Conservation (phyloP, 345 rosid species). For the Populus euphratica region DNA sequence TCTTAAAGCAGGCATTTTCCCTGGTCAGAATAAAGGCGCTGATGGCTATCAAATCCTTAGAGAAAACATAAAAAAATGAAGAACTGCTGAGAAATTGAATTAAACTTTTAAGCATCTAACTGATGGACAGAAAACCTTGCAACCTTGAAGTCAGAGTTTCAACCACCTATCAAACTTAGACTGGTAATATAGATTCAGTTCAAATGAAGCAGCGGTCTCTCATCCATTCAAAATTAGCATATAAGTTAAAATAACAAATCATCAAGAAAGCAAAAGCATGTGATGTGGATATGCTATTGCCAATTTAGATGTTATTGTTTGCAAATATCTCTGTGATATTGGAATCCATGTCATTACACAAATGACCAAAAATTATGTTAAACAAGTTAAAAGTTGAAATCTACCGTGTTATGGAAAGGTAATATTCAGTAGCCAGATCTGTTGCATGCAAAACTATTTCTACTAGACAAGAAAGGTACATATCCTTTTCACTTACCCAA, state of each 20-base stretch:
- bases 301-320: not conserved
- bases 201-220: not conserved
- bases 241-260: not conserved
- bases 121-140: not conserved
- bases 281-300: not conserved
- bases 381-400: not conserved
- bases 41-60: not conserved
- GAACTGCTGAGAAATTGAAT: not conserved
- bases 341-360: not conserved
- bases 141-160: not conserved
- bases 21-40: not conserved
- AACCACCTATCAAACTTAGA: not conserved
- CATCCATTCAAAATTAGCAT: not conserved
- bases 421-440: constrained; percentile 5
- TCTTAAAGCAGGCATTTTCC: not conserved
- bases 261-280: not conserved
- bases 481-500: constrained; percentile 66
- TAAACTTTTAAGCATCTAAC: not conserved
- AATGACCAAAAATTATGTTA: not conserved
- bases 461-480: not conserved
- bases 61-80: not conserved
- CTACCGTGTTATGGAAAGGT: not conserved
- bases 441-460: not conserved
- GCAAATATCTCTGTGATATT: not conserved
- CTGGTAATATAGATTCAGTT: not conserved